Evolutionary conservation across 345 rosid species (phyloP).

Genomic region (Noccaea bulbosa): DNA sequence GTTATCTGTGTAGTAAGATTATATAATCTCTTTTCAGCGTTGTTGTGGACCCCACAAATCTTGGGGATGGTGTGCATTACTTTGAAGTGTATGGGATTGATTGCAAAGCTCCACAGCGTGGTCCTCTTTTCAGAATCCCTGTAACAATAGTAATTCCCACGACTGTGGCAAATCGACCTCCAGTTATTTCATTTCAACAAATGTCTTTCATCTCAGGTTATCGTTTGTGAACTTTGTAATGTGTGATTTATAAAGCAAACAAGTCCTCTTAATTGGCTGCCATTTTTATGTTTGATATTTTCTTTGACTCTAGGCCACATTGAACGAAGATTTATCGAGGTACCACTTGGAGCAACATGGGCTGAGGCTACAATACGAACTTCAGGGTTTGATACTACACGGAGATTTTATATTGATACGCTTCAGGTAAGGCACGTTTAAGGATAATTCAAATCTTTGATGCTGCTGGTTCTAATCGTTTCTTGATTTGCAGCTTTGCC

Average conservation of each 20-base stretch:
- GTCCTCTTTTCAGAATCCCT: constrained; percentile 89
- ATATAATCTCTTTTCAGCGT: constrained; percentile 60
- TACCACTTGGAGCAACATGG: constrained; percentile 91
- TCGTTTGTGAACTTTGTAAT: constrained; percentile 23
- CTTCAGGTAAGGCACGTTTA: constrained; percentile 66
- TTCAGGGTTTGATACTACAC: constrained; percentile 84
- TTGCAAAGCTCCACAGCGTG: constrained; percentile 94
- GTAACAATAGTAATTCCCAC: constrained; percentile 83
- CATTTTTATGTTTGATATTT: constrained; percentile 14
- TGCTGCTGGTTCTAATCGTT: constrained; percentile 43
- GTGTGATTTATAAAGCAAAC: constrained; percentile 25
- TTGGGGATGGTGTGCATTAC: constrained; percentile 81
- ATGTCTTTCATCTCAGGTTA: constrained; percentile 92
- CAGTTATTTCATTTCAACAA: constrained; percentile 63
- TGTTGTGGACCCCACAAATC: constrained; percentile 89
- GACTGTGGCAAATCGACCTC: constrained; percentile 64
- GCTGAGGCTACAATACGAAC: constrained; percentile 91
- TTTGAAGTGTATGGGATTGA: constrained; percentile 92
- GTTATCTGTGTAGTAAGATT: constrained; percentile 25
- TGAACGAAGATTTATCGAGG: constrained; percentile 87
- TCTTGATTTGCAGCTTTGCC: constrained; percentile 72
- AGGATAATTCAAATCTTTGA: constrained; percentile 8
- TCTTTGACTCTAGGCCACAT: constrained; percentile 63
- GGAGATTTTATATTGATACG: constrained; percentile 81
- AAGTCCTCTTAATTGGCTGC: constrained; percentile 9